Base-by-base conservation (phyloP, 495 filamentous ascomycete species). In the Mytilinidion resinicola region DNA sequence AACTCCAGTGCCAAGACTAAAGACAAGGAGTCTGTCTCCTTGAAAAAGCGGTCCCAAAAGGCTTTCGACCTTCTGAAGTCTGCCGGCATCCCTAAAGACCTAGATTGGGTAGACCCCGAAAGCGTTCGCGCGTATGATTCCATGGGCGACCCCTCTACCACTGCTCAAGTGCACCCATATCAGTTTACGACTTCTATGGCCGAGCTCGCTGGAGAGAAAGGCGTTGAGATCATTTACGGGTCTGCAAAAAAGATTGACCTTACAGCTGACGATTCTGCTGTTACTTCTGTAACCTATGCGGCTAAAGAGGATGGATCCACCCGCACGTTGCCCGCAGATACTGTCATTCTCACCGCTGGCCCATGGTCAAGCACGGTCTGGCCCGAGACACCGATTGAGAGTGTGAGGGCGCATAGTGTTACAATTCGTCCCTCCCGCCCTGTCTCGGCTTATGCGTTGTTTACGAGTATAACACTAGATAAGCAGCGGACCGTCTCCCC, bases 111-210 rank as follows among this genome's bases (percentile, higher is more conserved):
- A 52, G 77, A 85, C 54, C 73, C 80, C 10, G 83, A 86, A 6
- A 70, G 83, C 33, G 65, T 95, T 15, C 75, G 75, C 36, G 75
- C 77, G 12, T 98, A 96, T 65, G 84, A 88, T 39, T 83, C 85
- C 65, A 96, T 97, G 90, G 90, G 90, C 8, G 75, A 78, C 4
- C 85, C 86, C 0, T 81, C 80, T 4, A 85, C 83, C 39, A 97
- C 93, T 1, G 89, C 93, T 2, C 93, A 97, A 69, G 93, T 97
- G 6, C 93, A 97, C 70, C 93, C 93, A 1, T 90, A 88, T 66
- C 83, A 88, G 20, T 96, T 98, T 64, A 98, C 92, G 3, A 96
- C 83, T 0, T 79, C 87, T 3, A 93, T 98, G 69, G 89, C 90
- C 10, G 79, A 81, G 38, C 78, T 98, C 15, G 90, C 92, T 9